A percentile compares a stretch with the other conserved stretches of the same genome.
phyloP scores from a whole-genome alignment of 1,139 yeast genomes.

The Insectozyma bohioensis region DNA sequence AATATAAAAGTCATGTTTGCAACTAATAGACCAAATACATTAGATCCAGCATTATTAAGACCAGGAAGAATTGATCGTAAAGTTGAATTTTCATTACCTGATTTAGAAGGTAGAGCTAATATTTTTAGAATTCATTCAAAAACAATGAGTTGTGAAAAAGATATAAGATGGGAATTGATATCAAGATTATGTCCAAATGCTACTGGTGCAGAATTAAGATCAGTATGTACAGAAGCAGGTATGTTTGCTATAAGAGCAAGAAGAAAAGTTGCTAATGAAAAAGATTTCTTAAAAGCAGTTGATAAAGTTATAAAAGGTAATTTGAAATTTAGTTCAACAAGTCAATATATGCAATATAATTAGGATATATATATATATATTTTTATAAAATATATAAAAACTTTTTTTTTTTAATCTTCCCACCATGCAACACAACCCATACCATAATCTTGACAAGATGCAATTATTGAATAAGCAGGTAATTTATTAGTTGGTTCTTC shows the following conservation, averaged over 20 bases:
- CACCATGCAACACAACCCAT: slow-evolving; percentile 98
- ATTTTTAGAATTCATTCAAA: slow-evolving; percentile 96
- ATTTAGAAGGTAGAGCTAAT: slow-evolving; percentile 95
- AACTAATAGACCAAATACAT: slow-evolving; percentile 94
- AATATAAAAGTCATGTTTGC: slow-evolving; percentile 99
- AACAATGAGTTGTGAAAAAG: slow-evolving; percentile 96
- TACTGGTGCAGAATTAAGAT: slow-evolving; percentile 96
- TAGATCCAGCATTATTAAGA: slow-evolving; percentile 95
- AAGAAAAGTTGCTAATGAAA: slow-evolving; percentile 96
- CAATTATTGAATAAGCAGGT: slow-evolving; percentile 81
- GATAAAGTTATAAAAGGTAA: slow-evolving; percentile 98
- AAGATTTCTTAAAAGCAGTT: slow-evolving; percentile 95
- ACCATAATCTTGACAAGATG: slow-evolving; percentile 94
- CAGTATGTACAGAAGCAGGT: slow-evolving; percentile 97
- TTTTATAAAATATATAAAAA: slow-evolving; percentile 4
- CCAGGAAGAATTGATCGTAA: slow-evolving; percentile 99
- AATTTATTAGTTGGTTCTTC: slow-evolving; percentile 34
- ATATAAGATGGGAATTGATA: slow-evolving; percentile 96
- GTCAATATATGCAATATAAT: slow-evolving; percentile 97
- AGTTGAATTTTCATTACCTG: slow-evolving; percentile 95
- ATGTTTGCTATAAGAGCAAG: slow-evolving; percentile 99
- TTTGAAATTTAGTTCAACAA: slow-evolving; percentile 94
- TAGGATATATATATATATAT: slow-evolving; percentile 8
- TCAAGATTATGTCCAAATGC: slow-evolving; percentile 97
- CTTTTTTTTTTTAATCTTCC: slow-evolving; percentile 46